Base-by-base conservation (phyloP, 805 yeast genomes). In the Lachancea kluyveri region DNA sequence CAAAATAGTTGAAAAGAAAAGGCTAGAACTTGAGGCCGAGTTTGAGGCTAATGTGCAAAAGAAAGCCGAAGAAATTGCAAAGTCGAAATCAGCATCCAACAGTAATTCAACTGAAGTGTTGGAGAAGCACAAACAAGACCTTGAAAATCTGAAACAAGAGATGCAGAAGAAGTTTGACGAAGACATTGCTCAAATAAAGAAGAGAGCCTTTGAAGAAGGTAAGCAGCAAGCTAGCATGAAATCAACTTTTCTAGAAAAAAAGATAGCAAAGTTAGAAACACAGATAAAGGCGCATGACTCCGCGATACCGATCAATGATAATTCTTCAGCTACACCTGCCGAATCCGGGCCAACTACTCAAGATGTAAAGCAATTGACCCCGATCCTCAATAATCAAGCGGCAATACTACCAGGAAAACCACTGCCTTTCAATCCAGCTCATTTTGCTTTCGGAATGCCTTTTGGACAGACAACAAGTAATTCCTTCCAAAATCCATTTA, bases 1-100 rank as follows among this genome's bases (percentile, higher is more conserved):
- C n/a, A 75, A 70, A 26, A 67, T 67, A 31, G 60, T 72, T 17
- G 75, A 70, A 38, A 58, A 54, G 28, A 65, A 66, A 20, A 58
- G 46, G 35, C 28, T 36, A 9, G 48, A 50, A 27, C 28, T 52
- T 9, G 55, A 49, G 34, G 44, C 40, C 11, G 48, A 43, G 11
- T 52, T 44, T 26, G 39, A 47, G 12, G 33, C 39, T 22, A 46
- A 42, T 21, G 33, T 50, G 1, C 23, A 39, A 8, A 42, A 41
- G 14, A 41, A 35, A 12, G 42, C 42, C 3, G 18, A 32, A 8
- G 36, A 36, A 27, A 8, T 35, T 8, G 19, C 36, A n/a, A 17
- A 17, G n/a, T 15, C 23, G 9, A 24, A 19, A 17, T 24, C 32
- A 5, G 12, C 12, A n/a, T 7, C 19, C 3, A 16, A 19, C 7